phyloP scores from a whole-genome alignment of 2,329 filamentous ascomycete genomes.

The Calonectria crousiana region DNA sequence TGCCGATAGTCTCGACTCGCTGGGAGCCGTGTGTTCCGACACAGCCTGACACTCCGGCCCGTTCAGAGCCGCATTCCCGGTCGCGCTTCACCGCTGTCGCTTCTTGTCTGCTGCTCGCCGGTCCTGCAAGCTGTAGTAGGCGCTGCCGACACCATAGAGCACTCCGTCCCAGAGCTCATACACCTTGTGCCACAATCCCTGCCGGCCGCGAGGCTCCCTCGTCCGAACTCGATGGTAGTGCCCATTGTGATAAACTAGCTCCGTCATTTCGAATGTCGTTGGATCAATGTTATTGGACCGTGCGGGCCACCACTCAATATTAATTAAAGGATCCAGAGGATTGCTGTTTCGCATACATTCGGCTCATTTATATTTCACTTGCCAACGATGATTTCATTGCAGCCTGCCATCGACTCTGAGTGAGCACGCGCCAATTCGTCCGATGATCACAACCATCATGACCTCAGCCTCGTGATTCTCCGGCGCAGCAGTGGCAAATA shows the following conservation, averaged over 20 bases:
- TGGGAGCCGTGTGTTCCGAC: slow-evolving; percentile 1
- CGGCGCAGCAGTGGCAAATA: slow-evolving; percentile 34
- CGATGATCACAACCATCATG: slow-evolving; percentile 38
- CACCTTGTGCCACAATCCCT: slow-evolving; percentile 48
- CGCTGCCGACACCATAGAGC: slow-evolving; percentile 53
- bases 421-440: slow-evolving; percentile 15
- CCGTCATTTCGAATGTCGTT: slow-evolving; percentile 35
- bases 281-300: neutral
- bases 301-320: neutral
- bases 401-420: slow-evolving; percentile 2
- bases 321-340: slow-evolving; percentile 4
- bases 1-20: slow-evolving; percentile 3
- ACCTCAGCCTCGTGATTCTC: slow-evolving; percentile 28
- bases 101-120: slow-evolving; percentile 18
- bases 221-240: slow-evolving; percentile 42
- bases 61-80: slow-evolving; percentile 23
- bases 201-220: slow-evolving; percentile 23
- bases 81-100: neutral
- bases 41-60: neutral
- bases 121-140: slow-evolving; percentile 51
- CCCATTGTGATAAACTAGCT: slow-evolving; percentile 48
- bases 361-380: neutral
- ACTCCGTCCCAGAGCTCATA: slow-evolving; percentile 54
- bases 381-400: neutral
- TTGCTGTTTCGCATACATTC: slow-evolving; percentile 7